phyloP scores from a whole-genome alignment of 2,329 filamentous ascomycete species.

The Colletotrichum sojae region DNA sequence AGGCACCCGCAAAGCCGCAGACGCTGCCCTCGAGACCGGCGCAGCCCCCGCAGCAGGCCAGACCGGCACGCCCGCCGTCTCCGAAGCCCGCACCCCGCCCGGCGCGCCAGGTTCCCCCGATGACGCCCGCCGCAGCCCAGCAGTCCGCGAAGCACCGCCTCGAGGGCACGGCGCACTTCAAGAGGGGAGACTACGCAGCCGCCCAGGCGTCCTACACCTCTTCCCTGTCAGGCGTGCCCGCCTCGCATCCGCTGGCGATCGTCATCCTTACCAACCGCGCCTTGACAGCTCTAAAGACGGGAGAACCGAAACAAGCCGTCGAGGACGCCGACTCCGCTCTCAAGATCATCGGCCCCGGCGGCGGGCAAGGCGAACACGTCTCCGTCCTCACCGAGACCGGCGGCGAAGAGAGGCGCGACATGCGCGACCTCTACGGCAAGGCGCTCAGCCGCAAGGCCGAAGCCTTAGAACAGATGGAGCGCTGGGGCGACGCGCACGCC shows the following conservation, averaged over 20 bases:
- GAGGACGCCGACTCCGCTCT: slow-evolving; percentile 87
- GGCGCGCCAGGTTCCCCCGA: slow-evolving; percentile 73
- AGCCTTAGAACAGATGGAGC: slow-evolving; percentile 94
- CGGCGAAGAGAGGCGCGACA: slow-evolving; percentile 79
- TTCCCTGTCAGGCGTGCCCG: slow-evolving; percentile 81
- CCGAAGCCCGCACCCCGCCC: slow-evolving; percentile 62
- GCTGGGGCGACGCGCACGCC: slow-evolving; percentile 85
- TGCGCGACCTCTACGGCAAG: slow-evolving; percentile 95
- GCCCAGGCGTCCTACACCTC: slow-evolving; percentile 87
- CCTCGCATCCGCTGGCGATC: slow-evolving; percentile 85
- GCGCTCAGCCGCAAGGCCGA: slow-evolving; percentile 95
- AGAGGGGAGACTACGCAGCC: slow-evolving; percentile 90
- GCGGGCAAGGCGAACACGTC: slow-evolving; percentile 86
- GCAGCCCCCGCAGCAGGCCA: slow-evolving; percentile 53
- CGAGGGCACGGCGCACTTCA: slow-evolving; percentile 90
- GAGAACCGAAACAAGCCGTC: slow-evolving; percentile 90
- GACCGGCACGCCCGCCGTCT: slow-evolving; percentile 50
- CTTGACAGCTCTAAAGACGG: slow-evolving; percentile 90
- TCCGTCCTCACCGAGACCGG: slow-evolving; percentile 72
- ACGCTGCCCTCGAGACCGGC: slow-evolving; percentile 55
- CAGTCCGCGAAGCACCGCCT: slow-evolving; percentile 84
- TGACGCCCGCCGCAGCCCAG: slow-evolving; percentile 79
- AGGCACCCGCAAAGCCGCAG: slow-evolving; percentile 51
- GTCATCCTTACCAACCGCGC: slow-evolving; percentile 94
- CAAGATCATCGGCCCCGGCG: slow-evolving; percentile 81